Percentiles rank a stretch among this genome's conserved stretches.
phyloP scores from a whole-genome alignment of 805 yeast species.

The Candida taoyuanica region DNA sequence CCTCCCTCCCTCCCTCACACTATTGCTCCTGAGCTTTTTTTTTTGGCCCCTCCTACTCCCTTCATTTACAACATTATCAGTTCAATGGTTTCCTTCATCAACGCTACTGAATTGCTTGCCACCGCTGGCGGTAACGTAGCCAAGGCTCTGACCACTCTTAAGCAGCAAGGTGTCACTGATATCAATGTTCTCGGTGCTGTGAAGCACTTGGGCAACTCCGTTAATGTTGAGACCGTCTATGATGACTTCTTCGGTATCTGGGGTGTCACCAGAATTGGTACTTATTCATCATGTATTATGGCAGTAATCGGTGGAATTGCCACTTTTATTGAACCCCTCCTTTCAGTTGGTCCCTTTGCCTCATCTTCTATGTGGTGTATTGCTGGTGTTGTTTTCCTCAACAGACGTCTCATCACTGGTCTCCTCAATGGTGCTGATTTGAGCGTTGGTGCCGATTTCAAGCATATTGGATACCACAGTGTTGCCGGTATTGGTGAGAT shows the following conservation, averaged over 20 bases:
- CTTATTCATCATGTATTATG: background rate
- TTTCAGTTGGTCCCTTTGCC: background rate
- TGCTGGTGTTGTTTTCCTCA: background rate
- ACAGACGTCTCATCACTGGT: background rate
- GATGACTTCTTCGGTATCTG: background rate
- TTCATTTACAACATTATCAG: no score
- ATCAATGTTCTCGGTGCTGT: background rate
- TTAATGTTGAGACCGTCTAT: background rate
- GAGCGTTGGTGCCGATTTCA: background rate
- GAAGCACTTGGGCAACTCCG: background rate
- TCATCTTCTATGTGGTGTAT: no score
- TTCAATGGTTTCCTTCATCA: background rate
- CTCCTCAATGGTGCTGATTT: background rate
- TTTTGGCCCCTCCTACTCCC: no score
- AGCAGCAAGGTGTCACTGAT: background rate
- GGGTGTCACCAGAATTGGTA: background rate
- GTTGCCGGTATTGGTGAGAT: slow-evolving; percentile 3
- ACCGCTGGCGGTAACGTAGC: background rate
- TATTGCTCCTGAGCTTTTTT: no score
- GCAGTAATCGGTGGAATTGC: no score
- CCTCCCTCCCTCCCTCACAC: no score
- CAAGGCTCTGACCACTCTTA: background rate
- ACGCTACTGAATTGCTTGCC: background rate
- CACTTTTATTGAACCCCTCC: background rate
- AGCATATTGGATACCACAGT: background rate